Base-by-base conservation (phyloP, 257 asterid species). In the Cordia subcordata region DNA sequence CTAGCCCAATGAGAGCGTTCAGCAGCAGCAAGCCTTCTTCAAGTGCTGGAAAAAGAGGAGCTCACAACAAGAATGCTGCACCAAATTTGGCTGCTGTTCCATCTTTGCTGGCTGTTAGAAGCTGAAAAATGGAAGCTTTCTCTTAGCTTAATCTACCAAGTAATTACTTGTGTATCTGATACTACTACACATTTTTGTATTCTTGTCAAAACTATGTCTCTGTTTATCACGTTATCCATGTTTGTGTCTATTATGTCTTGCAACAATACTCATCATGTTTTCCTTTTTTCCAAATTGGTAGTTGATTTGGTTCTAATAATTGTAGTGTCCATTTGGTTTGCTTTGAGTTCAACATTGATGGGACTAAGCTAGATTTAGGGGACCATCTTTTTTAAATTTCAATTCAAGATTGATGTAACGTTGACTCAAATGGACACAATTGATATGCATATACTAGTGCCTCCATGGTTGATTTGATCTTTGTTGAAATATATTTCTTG, bases 1-100 rank as follows among this genome's bases (percentile, higher is more conserved):
- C 99, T 4, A 88, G 97, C 49, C 99, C 99, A n/a, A 86, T 93
- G 88, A 93, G 94, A 61, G 97, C 95, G 52, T 89, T 93, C 61
- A 66, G 78, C 45, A 82, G 78, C 15, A 53, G 1, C 57, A 53
- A 53, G 18, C 57, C 27, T 76, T 77, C 94, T 57, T 73, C 93
- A 27, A 42, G 68, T 64, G 79, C 5, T 19, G 32, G 69, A 8
- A 93, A 80, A 76, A 77, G 76, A 66, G 86, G 64, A 63, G 65
- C 76, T 62, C 67, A 82, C 1, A 80, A 69, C 22, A 90, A 87
- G 81, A 81, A 83, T 46, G 79, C 71, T 8, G 51, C 83, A 45
- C 94, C 96, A 10, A 88, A 92, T 64, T 79, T 92, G 77, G 74
- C 83, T 61, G 93, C 95, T 56, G 84, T 86, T 70, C 98, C 98